A percentile compares a stretch with the other conserved stretches of the same genome.
Conservation (phyloP, 2,329 filamentous ascomycete genomes). For the Aspergillus ochraceoroseus region DNA sequence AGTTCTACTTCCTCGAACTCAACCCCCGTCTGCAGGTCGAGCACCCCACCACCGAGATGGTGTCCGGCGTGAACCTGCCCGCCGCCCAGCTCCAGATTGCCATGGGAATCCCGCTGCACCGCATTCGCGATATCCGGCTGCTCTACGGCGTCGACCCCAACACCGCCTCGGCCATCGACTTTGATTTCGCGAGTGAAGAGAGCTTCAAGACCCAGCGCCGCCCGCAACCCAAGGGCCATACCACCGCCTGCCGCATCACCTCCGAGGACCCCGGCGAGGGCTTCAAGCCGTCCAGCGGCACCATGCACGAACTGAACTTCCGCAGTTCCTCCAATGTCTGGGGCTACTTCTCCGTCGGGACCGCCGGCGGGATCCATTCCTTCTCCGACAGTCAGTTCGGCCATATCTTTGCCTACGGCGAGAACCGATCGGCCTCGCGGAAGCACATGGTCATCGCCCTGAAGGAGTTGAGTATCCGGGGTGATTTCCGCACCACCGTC, state of each 20-base stretch:
- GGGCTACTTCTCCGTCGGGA: conserved; percentile 99
- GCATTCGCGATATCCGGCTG: conserved; percentile 91
- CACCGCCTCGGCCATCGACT: conserved; percentile 82
- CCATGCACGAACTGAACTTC: conserved; percentile 99
- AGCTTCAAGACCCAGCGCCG: conserved; percentile 81
- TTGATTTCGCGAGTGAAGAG: conserved; percentile 84
- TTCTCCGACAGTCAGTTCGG: conserved; percentile 99
- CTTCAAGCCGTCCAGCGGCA: conserved; percentile 98
- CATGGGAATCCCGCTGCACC: conserved; percentile 94
- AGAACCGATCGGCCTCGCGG: conserved; percentile 90
- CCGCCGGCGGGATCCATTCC: conserved; percentile 93
- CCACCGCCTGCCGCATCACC: conserved; percentile 96
- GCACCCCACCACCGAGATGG: conserved; percentile 99
- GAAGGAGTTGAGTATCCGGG: conserved; percentile 98
- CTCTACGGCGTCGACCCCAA: conserved; percentile 94
- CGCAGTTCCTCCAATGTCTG: conserved; percentile 97
- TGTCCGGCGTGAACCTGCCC: conserved; percentile 92
- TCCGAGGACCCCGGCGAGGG: conserved; percentile 98
- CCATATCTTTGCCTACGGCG: conserved; percentile 98
- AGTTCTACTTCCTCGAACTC: conserved; percentile 98
- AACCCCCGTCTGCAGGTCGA: conserved; percentile 99
- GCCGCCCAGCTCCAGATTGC: conserved; percentile 97
- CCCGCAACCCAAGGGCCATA: conserved; percentile 91
- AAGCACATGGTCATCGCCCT: conserved; percentile 99
- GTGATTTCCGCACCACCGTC: conserved; percentile 97